phyloP scores from a whole-genome alignment of 2,329 filamentous ascomycete genomes.

The Xylaria sp. region DNA sequence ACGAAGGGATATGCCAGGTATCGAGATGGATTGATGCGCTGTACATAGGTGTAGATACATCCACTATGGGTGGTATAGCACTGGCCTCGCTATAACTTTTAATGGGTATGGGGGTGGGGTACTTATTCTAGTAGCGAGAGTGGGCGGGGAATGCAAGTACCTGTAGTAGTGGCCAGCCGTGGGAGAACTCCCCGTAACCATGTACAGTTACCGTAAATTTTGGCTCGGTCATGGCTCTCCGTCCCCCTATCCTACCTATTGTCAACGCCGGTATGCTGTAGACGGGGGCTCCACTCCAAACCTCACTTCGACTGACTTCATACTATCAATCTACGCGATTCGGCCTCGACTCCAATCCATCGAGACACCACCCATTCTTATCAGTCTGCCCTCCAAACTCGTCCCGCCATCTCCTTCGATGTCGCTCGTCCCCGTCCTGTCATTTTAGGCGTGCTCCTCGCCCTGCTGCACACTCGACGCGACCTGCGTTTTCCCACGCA shows the following conservation, averaged over 20 bases:
- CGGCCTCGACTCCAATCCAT: slow-evolving; percentile 62
- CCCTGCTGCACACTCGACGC: slow-evolving; percentile 62
- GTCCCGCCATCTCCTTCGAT: slow-evolving; percentile 63
- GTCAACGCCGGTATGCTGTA: slow-evolving; percentile 22
- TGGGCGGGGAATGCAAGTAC: slow-evolving; percentile 1
- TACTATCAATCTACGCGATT: slow-evolving; percentile 64
- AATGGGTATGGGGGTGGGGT: neutral
- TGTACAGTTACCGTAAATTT: neutral
- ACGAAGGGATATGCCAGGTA: neutral
- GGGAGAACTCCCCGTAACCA: neutral
- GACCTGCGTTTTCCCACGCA: slow-evolving; percentile 62
- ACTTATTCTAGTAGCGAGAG: neutral
- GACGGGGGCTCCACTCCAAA: slow-evolving; percentile 42
- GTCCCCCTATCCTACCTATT: slow-evolving; percentile 15
- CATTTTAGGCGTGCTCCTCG: slow-evolving; percentile 60
- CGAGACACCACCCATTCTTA: slow-evolving; percentile 59
- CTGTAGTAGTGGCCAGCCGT: neutral
- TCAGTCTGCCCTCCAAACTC: slow-evolving; percentile 55
- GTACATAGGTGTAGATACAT: neutral
- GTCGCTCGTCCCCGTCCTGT: slow-evolving; percentile 62
- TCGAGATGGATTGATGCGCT: neutral
- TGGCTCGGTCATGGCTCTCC: slow-evolving; percentile 1
- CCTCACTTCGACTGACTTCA: slow-evolving; percentile 65
- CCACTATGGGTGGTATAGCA: neutral
- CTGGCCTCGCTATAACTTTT: neutral